Conservation (phyloP, 371 early-diverging fungal species). For the Lichtheimia corymbifera region DNA sequence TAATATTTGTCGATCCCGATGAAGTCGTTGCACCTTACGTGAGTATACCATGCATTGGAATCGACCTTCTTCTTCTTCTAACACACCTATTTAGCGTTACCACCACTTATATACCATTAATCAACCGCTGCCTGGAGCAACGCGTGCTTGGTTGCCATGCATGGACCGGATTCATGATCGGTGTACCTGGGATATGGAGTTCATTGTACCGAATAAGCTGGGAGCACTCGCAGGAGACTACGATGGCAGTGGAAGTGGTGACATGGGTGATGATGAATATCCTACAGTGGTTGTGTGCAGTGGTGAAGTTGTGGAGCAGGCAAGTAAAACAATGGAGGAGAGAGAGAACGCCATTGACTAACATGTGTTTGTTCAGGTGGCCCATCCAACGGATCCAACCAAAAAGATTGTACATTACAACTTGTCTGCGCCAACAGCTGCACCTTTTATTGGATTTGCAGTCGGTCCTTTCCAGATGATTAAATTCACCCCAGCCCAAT, state of each 20-base stretch:
- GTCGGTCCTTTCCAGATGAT: constrained; percentile 72
- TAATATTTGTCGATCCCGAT: constrained; percentile 64
- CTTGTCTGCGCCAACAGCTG: constrained; percentile 63
- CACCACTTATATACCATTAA: constrained; percentile 81
- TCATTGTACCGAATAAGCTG: constrained; percentile 62
- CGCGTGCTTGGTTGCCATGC: constrained; percentile 90
- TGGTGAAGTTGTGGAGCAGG: constrained; percentile 76
- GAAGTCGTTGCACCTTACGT: constrained; percentile 60
- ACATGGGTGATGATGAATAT: constrained; percentile 48
- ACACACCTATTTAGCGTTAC: constrained; percentile 40
- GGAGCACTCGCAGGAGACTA: constrained; percentile 34
- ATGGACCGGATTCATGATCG: constrained; percentile 76
- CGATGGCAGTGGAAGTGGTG: constrained; percentile 31
- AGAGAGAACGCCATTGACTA: not conserved
- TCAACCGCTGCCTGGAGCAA: constrained; percentile 74
- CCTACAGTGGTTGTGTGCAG: constrained; percentile 73
- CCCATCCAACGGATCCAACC: constrained; percentile 58
- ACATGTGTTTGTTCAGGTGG: constrained; percentile 23
- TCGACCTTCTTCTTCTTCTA: not conserved
- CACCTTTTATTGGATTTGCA: constrained; percentile 74
- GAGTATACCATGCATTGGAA: constrained; percentile 12
- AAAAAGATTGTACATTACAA: constrained; percentile 67
- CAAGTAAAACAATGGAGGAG: constrained; percentile 1
- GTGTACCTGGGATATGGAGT: constrained; percentile 88
- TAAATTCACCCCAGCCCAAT: constrained; percentile 43